Percentiles rank a stretch among this genome's conserved stretches.
Evolutionary conservation across 2,329 filamentous ascomycete species (phyloP).

Genomic region (Pseudogymnoascus sp.): DNA sequence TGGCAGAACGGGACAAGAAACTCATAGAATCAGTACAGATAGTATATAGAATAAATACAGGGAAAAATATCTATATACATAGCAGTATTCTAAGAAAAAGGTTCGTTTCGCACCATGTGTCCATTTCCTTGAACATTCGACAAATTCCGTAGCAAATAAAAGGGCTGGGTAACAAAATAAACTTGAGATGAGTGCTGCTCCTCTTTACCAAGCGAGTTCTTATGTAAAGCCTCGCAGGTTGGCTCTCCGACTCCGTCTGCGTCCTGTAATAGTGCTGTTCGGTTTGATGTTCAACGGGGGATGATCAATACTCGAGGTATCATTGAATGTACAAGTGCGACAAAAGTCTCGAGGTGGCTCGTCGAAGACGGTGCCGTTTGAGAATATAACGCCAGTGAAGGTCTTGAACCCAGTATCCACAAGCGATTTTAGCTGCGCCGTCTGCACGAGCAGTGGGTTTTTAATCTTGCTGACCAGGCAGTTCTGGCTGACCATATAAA

Average conservation of each 20-base stretch:
- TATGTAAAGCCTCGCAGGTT: background rate
- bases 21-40: background rate
- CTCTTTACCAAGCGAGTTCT: background rate
- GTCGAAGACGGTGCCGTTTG: background rate
- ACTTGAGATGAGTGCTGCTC: background rate
- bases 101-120: background rate
- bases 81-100: background rate
- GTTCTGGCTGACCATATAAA: constrained; percentile 31
- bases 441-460: background rate
- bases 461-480: constrained; percentile 26
- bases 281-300: background rate
- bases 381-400: background rate
- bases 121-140: background rate
- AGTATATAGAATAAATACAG: background rate
- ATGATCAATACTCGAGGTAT: background rate
- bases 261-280: background rate
- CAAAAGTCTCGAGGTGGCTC: background rate
- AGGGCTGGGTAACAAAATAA: background rate
- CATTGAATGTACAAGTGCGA: background rate
- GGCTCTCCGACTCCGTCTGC: background rate
- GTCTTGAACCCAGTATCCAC: background rate
- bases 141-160: background rate
- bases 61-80: background rate
- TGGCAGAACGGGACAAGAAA: background rate
- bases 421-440: background rate